Percentiles rank a stretch among this genome's conserved stretches.
Evolutionary conservation across 2,329 filamentous ascomycete species (phyloP).

Genomic region (Aspergillus awamori): DNA sequence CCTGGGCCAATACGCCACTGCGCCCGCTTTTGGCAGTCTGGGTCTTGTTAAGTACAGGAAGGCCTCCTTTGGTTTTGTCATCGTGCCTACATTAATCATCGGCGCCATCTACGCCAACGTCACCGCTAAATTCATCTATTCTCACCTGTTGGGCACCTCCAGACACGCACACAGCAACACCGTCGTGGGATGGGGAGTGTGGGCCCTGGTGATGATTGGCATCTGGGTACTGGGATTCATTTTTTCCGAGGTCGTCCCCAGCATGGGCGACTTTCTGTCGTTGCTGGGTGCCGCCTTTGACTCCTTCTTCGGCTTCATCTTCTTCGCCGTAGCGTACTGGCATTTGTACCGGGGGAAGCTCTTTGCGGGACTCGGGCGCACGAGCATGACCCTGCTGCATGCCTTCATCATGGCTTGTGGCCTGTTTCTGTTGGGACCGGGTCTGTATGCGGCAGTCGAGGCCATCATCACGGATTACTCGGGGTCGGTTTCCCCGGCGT

Average conservation of each 20-base stretch:
- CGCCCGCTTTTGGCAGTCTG: conserved; percentile 53
- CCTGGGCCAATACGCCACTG: conserved; percentile 54
- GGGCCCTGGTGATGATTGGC: conserved; percentile 45
- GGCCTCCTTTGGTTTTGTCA: conserved; percentile 54
- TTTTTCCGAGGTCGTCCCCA: conserved; percentile 53
- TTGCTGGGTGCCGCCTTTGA: conserved; percentile 53
- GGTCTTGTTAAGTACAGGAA: conserved; percentile 52
- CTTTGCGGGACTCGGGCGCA: conserved; percentile 40
- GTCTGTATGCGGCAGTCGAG: conserved; percentile 56
- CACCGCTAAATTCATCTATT: conserved; percentile 52
- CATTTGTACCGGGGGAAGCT: conserved; percentile 47
- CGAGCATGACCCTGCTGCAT: conserved; percentile 50
- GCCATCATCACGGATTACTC: conserved; percentile 57
- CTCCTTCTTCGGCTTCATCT: conserved; percentile 56
- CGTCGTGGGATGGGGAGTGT: conserved; percentile 51
- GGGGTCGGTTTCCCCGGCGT: conserved; percentile 49
- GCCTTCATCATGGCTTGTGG: conserved; percentile 50
- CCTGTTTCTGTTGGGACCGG: conserved; percentile 55
- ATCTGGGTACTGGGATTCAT: conserved; percentile 52
- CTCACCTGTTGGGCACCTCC: conserved; percentile 48
- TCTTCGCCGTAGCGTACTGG: conserved; percentile 55
- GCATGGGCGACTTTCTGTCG: conserved; percentile 55
- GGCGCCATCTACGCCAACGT: conserved; percentile 56
- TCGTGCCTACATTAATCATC: conserved; percentile 54
- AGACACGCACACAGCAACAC: conserved; percentile 53